These are phyloP conservation scores for Pseudonectria foliicola DNA, from an alignment of 2,329 filamentous ascomycete genomes.

Conservation along the genomic window DNA sequence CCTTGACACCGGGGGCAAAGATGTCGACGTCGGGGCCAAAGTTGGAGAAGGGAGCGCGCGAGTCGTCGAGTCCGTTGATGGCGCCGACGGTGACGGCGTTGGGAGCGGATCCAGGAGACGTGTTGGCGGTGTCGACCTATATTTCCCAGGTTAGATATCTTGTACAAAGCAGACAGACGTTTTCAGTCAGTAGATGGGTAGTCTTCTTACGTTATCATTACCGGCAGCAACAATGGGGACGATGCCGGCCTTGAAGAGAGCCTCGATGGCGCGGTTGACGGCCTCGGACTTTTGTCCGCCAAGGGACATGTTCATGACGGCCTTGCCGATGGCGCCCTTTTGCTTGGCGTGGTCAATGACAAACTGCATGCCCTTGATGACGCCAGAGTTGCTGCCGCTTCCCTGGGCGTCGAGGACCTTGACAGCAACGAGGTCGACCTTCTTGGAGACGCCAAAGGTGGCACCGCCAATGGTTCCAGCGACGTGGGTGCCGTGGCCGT, in stretches of 20 bases:
- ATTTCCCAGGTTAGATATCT: not conserved
- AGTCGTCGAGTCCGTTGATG: constrained; percentile 44
- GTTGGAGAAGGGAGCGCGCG: constrained; percentile 50
- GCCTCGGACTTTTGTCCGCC: constrained; percentile 42
- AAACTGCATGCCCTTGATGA: constrained; percentile 54
- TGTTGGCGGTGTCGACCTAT: constrained; percentile 40
- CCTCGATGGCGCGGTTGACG: constrained; percentile 49
- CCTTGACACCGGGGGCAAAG: constrained; percentile 48
- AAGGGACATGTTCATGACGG: constrained; percentile 59
- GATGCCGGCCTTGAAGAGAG: constrained; percentile 41
- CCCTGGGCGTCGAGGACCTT: constrained; percentile 50
- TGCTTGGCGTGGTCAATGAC: constrained; percentile 39
- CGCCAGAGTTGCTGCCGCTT: constrained; percentile 28
- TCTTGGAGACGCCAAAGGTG: constrained; percentile 52
- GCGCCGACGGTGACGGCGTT: constrained; percentile 54
- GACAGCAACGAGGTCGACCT: constrained; percentile 43
- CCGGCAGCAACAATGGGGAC: constrained; percentile 55
- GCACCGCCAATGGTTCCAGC: constrained; percentile 54
- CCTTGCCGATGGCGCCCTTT: constrained; percentile 40
- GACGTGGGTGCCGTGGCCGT: constrained; percentile 59
- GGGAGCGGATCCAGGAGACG: constrained; percentile 48
- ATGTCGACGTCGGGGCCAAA: constrained; percentile 47
- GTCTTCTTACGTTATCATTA: constrained; percentile 42
- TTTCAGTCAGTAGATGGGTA: no score
- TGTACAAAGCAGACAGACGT: not conserved